phyloP scores from a whole-genome alignment of 169 alveolate species.

The Miamiensis avidus region DNA sequence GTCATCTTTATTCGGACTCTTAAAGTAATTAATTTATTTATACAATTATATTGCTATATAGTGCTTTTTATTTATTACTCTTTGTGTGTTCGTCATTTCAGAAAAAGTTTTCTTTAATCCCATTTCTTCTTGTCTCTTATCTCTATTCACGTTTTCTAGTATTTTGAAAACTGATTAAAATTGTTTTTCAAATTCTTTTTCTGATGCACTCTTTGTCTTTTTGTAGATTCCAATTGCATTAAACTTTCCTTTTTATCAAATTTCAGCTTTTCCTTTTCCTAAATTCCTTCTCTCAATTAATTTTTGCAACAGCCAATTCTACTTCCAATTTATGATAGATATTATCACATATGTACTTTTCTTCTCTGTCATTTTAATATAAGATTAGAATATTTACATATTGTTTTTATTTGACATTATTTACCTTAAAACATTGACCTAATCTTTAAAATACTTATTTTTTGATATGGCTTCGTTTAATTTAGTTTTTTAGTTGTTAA shows the following conservation, averaged over 20 bases:
- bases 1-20: neutral
- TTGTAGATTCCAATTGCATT: neutral
- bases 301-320: neutral
- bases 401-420: too few species aligned
- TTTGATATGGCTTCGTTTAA: neutral
- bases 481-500: neutral
- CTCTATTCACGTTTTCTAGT: slow-evolving; percentile 14
- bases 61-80: too few species aligned
- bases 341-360: neutral
- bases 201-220: neutral
- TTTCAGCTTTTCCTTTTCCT: neutral
- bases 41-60: too few species aligned
- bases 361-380: neutral
- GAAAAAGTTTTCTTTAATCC: neutral
- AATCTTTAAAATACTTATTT: too few species aligned
- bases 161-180: slow-evolving; percentile 13
- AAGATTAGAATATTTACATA: too few species aligned
- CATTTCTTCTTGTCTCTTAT: slow-evolving; percentile 9
- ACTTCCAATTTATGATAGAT: neutral
- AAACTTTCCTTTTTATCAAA: neutral
- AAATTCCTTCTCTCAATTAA: neutral
- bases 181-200: slow-evolving; percentile 15
- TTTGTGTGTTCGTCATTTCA: too few species aligned
- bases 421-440: neutral
- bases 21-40: too few species aligned